A percentile compares a stretch with the other conserved stretches of the same genome.
phyloP scores from a whole-genome alignment of 345 rosid genomes.

The Brassica rapa region DNA sequence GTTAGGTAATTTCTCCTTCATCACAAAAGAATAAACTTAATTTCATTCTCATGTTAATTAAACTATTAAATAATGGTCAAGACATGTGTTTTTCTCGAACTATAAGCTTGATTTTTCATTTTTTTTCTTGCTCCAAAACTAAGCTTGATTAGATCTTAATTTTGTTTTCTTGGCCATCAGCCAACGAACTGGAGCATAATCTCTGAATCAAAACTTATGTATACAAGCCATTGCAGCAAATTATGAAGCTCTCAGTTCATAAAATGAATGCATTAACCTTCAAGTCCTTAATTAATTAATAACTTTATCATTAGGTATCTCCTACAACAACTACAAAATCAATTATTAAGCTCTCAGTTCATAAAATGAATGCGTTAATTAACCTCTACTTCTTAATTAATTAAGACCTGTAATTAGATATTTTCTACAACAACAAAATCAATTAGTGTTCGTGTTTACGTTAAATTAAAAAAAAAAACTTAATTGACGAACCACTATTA shows the following conservation, averaged over 20 bases:
- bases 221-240: not conserved
- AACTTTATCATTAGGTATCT: conserved; percentile 12
- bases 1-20: too few relatives aligned
- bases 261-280: not conserved
- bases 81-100: too few relatives aligned
- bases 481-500: conserved; percentile 9
- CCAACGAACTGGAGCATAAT: too few relatives aligned
- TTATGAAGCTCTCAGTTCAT: not conserved
- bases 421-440: conserved; percentile 8
- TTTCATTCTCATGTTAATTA: too few relatives aligned
- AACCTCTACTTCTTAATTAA: not conserved
- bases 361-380: not conserved
- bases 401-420: conserved; percentile 12
- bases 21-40: too few relatives aligned
- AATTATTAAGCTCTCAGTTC: not conserved
- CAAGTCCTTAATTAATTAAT: not conserved
- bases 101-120: too few relatives aligned
- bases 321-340: conserved; percentile 12
- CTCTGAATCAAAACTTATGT: too few relatives aligned
- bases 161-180: too few relatives aligned
- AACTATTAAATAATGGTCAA: too few relatives aligned
- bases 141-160: too few relatives aligned
- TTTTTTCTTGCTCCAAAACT: too few relatives aligned
- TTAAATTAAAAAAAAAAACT: not conserved
- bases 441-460: conserved; percentile 19